Base-by-base conservation (phyloP, 192 early-diverging fungal genomes). In the Linnemannia schmuckeri region DNA sequence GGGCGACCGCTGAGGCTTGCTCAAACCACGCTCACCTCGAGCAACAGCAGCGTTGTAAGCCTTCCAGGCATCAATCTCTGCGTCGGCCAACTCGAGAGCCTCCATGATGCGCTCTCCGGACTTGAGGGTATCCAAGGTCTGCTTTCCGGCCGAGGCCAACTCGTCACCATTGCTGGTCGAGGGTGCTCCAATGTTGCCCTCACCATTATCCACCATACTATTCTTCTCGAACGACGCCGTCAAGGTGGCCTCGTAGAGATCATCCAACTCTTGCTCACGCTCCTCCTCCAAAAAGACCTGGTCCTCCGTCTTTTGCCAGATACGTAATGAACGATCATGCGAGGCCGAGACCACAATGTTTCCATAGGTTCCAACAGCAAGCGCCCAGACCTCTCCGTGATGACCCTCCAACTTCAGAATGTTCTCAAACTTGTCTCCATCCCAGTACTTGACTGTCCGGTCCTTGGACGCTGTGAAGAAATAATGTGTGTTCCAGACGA, bases 271-370 rank as follows among this genome's bases (percentile, higher is more conserved):
- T 70, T 95, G 94, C 88, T 99, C 97, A 46, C 96, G 93, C 88
- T 99, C 98, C 92, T 99, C 98, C 85, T 98, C 96, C 66, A 98
- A 90, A 77, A 97, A 97, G 72, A 99, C 94, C 75, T 95, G 82
- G 33, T 99, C 98, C 54, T 99, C 98, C 12, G 98, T 97, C 88
- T 95, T 95, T 81, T 97, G 97, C 99, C 98, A 99, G 35, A 99
- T 90, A 76, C 98, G 94, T 81, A 99, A 94, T 41, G 97, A 97
- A 38, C 96, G 94, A 89, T 99, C 99, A 81, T 99, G 99, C 38
- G 97, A 95, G 1, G 93, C 95, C 6, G 97, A 94, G 8, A 97
- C 94, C 6, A 99, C 91, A 88, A 97, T 96, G 74, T 93, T 93
- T 5, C 99, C 99, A 77, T 96, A 94, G 78, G 95, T 97, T 18